Conservation (phyloP, 176 grass and related monocot species). For the Aegilops longissima region DNA sequence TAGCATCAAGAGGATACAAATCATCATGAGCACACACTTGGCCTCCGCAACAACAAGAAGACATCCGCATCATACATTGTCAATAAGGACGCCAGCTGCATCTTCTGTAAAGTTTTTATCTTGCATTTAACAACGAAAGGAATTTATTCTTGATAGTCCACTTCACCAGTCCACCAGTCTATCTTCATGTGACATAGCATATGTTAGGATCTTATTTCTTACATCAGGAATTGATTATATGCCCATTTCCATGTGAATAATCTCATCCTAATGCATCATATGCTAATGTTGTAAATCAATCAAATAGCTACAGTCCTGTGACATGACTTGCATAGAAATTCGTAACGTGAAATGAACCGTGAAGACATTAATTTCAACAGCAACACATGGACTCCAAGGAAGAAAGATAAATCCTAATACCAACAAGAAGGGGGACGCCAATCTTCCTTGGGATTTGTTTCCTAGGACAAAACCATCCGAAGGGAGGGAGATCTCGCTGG, state of each 20-base stretch:
- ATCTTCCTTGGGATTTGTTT: not conserved
- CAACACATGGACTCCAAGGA: not conserved
- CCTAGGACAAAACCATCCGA: not conserved
- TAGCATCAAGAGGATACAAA: too few species aligned
- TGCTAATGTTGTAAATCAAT: slow-evolving; percentile 6
- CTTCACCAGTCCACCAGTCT: not conserved
- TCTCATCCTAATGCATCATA: slow-evolving; percentile 17
- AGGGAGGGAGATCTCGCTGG: not conserved
- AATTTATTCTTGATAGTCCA: not conserved
- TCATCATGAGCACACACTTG: too few species aligned
- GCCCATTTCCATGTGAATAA: slow-evolving; percentile 10
- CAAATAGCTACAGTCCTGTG: not conserved
- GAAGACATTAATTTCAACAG: not conserved
- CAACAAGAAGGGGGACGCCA: not conserved
- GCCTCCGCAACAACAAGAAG: too few species aligned
- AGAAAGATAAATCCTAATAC: not conserved
- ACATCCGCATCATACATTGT: not conserved
- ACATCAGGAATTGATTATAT: slow-evolving; percentile 13
- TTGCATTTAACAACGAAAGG: not conserved
- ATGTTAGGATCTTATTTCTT: not conserved
- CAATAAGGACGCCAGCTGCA: not conserved
- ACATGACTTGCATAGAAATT: not conserved
- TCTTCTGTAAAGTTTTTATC: not conserved
- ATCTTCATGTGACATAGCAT: not conserved
- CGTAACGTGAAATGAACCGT: not conserved